Conservation (phyloP, 306 rosid species). For the Senna siamea region DNA sequence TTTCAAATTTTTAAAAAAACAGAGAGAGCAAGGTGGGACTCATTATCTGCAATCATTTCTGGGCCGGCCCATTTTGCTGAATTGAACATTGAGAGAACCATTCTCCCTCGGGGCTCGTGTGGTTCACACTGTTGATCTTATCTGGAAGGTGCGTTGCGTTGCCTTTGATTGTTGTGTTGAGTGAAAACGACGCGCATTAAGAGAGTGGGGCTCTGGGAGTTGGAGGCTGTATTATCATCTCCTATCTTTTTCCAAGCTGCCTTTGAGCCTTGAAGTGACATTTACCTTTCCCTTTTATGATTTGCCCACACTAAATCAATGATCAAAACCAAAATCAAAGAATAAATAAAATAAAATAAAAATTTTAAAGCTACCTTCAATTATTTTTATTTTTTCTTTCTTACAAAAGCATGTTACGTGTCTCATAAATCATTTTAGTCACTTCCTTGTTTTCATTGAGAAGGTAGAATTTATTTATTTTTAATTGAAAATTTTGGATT, state of each 20-base stretch:
- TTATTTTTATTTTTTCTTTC: too few relatives aligned
- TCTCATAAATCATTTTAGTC: too few relatives aligned
- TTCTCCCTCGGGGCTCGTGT: conserved; percentile 35
- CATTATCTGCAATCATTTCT: conserved; percentile 46
- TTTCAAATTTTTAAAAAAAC: not conserved
- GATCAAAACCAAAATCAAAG: too few relatives aligned
- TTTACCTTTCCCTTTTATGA: conserved; percentile 41
- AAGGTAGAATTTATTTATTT: too few relatives aligned
- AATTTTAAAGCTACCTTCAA: not conserved
- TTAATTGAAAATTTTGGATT: too few relatives aligned
- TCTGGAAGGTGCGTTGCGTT: too few relatives aligned
- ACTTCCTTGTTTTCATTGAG: too few relatives aligned
- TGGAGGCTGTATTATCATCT: conserved; percentile 54
- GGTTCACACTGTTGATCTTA: not conserved
- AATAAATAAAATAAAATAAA: too few relatives aligned
- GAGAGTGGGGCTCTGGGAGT: conserved; percentile 56
- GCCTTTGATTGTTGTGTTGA: conserved; percentile 14
- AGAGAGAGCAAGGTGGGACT: conserved; percentile 29
- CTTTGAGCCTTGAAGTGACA: conserved; percentile 56
- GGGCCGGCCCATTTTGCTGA: conserved; percentile 63
- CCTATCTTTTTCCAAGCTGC: conserved; percentile 45
- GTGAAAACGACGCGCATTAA: conserved; percentile 60
- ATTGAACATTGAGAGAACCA: conserved; percentile 12
- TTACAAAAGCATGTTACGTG: too few relatives aligned
- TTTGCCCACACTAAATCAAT: not conserved